Evolutionary conservation across 768 basidiomycete species (phyloP).

Genomic region (Coprinopsis sp.): DNA sequence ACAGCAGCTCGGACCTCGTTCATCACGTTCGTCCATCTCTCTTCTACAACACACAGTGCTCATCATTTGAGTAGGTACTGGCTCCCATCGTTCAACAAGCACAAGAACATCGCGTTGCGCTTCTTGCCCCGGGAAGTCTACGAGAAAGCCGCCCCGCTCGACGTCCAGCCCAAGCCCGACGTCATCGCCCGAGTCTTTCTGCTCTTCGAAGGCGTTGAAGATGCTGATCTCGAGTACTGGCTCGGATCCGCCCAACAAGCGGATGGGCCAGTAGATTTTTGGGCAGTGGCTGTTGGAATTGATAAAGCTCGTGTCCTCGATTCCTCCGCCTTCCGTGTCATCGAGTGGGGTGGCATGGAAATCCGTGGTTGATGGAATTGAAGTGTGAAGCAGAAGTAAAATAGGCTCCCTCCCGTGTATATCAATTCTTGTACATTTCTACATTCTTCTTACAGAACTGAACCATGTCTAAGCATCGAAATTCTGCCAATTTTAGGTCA

Average conservation of each 20-base stretch:
- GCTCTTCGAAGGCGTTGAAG: slow-evolving; percentile 36
- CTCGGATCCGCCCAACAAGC: slow-evolving; percentile 15
- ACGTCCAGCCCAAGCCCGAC: slow-evolving; percentile 36
- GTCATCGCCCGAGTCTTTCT: slow-evolving; percentile 42
- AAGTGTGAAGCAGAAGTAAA: too few relatives aligned
- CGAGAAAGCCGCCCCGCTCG: slow-evolving; percentile 33
- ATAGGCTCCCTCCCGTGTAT: too few relatives aligned
- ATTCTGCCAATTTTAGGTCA: too few relatives aligned
- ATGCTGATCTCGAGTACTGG: slow-evolving; percentile 23
- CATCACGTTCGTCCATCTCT: slow-evolving; percentile 31
- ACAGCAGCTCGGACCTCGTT: slow-evolving; percentile 41
- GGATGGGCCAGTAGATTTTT: slow-evolving; percentile 20
- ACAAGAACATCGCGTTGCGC: slow-evolving; percentile 37
- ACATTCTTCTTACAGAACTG: too few relatives aligned
- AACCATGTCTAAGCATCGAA: too few relatives aligned
- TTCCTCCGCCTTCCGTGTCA: not conserved
- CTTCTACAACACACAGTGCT: not conserved
- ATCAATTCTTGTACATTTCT: too few relatives aligned
- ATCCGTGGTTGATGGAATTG: too few relatives aligned
- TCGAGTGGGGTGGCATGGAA: not conserved
- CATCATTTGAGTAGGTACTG: slow-evolving; percentile 30
- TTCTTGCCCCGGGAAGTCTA: slow-evolving; percentile 42
- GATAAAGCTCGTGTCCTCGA: slow-evolving; percentile 22
- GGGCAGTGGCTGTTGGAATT: slow-evolving; percentile 32
- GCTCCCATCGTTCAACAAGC: slow-evolving; percentile 38